Evolutionary conservation across 768 basidiomycete species (phyloP).

Genomic region (Leucocoprinus leucothites): DNA sequence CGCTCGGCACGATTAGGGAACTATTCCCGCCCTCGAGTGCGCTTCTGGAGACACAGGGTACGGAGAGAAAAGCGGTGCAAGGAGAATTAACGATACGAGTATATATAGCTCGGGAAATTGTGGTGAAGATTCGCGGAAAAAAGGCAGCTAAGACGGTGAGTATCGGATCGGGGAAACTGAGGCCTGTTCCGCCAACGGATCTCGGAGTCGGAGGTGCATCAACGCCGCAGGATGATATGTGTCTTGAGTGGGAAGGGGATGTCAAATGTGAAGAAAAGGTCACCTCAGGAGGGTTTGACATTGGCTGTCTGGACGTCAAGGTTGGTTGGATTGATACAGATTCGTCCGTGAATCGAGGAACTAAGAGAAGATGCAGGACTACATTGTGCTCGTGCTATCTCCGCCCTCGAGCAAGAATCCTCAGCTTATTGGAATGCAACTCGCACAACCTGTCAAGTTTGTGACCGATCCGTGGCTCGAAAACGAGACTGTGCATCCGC

Average conservation of each 20-base stretch:
- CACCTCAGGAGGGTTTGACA: conserved; percentile 41
- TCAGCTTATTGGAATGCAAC: conserved; percentile 38
- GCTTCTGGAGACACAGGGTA: conserved; percentile 13
- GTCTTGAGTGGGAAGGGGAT: conserved; percentile 56
- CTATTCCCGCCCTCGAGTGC: conserved; percentile 30
- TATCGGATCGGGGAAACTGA: conserved; percentile 44
- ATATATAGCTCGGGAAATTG: conserved; percentile 43
- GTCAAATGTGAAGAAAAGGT: conserved; percentile 38
- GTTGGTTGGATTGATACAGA: conserved; percentile 25
- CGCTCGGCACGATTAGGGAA: conserved; percentile 39
- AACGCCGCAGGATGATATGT: conserved; percentile 22
- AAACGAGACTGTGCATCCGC: conserved; percentile 30
- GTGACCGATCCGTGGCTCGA: conserved; percentile 53
- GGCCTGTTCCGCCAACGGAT: conserved; percentile 29
- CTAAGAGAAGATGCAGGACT: conserved; percentile 39
- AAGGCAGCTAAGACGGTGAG: conserved; percentile 32
- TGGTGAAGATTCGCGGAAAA: conserved; percentile 34
- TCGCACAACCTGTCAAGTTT: conserved; percentile 49
- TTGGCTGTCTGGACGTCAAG: conserved; percentile 44
- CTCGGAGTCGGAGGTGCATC: conserved; percentile 7
- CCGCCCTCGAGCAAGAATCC: conserved; percentile 42
- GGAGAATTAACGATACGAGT: conserved; percentile 15
- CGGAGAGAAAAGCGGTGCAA: not conserved
- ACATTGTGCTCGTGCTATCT: conserved; percentile 45
- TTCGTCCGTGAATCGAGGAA: not conserved